Evolutionary conservation across 2,329 filamentous ascomycete species (phyloP).

Genomic region (Colletotrichum cuscutae): DNA sequence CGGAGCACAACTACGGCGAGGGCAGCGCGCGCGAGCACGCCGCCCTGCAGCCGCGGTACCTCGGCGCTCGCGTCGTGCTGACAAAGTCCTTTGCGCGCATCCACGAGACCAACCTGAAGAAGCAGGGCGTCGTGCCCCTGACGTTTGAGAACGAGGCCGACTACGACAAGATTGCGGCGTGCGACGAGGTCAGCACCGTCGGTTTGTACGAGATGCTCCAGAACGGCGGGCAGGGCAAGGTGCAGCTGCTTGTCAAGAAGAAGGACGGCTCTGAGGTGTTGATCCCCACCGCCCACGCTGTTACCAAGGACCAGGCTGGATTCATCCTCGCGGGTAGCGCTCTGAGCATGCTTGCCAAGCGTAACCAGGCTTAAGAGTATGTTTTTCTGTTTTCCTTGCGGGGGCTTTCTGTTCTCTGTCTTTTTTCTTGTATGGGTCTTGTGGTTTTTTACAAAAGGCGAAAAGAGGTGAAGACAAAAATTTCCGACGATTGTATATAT

Average conservation of each 20-base stretch:
- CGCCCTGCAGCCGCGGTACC: conserved; percentile 89
- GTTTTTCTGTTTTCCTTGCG: neutral
- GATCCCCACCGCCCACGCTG: conserved; percentile 85
- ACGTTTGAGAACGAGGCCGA: conserved; percentile 90
- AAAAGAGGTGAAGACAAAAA: conserved; percentile 18
- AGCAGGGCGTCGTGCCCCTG: conserved; percentile 95
- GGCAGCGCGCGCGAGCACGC: conserved; percentile 91
- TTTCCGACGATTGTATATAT: conserved; percentile 21
- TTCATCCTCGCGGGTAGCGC: conserved; percentile 96
- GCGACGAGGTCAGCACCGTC: conserved; percentile 84
- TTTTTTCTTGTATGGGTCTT: neutral
- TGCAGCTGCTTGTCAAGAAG: conserved; percentile 75
- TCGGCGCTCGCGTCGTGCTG: conserved; percentile 85
- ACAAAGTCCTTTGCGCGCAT: conserved; percentile 91
- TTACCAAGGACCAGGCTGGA: conserved; percentile 88
- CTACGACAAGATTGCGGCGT: conserved; percentile 84
- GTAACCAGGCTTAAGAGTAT: conserved; percentile 33
- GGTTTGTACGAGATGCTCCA: conserved; percentile 85
- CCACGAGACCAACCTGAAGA: conserved; percentile 96
- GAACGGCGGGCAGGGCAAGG: conserved; percentile 80
- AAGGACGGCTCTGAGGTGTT: conserved; percentile 70
- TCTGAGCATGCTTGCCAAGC: conserved; percentile 85
- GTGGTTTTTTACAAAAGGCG: conserved; percentile 2
- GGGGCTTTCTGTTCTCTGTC: neutral
- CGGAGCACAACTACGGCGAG: conserved; percentile 97